These are phyloP conservation scores for Mycena polygramma DNA, from an alignment of 768 basidiomycete genomes.

Conservation along the genomic window DNA sequence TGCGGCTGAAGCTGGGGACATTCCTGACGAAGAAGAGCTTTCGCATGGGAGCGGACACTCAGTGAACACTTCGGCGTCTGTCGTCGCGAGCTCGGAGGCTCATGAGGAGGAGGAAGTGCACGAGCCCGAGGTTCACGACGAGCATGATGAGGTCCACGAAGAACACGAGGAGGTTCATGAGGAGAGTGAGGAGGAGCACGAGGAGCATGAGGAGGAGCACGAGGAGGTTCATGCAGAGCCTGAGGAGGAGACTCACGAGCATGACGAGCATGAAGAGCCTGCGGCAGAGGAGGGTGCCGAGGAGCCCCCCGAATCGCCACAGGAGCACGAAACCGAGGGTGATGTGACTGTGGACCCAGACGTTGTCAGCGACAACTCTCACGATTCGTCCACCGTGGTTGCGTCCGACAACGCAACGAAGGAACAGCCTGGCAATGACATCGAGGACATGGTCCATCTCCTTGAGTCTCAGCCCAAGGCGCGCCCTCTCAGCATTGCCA, in stretches of 20 bases:
- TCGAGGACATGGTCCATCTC: conserved; percentile 77
- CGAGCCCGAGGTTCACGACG: conserved; percentile 41
- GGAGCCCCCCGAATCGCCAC: conserved; percentile 43
- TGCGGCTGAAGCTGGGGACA: conserved; percentile 25
- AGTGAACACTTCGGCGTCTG: neutral
- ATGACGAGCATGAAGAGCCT: conserved; percentile 30
- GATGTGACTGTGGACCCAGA: conserved; percentile 30
- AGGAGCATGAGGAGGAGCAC: conserved; percentile 42
- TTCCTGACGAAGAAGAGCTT: conserved; percentile 33
- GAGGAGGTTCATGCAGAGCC: conserved; percentile 35
- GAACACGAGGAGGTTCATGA: conserved; percentile 31
- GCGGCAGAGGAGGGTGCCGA: conserved; percentile 31
- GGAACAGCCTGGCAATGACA: conserved; percentile 52
- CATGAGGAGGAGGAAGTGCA: conserved; percentile 29
- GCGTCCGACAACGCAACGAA: conserved; percentile 35
- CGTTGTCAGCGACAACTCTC: conserved; percentile 34
- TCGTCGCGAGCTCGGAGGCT: neutral
- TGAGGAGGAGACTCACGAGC: conserved; percentile 30
- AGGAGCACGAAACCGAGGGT: conserved; percentile 37
- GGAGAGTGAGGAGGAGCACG: conserved; percentile 32
- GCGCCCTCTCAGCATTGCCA: conserved; percentile 57
- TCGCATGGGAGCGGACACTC: conserved; percentile 31
- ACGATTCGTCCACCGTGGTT: conserved; percentile 28
- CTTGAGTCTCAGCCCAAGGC: conserved; percentile 65
- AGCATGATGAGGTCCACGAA: conserved; percentile 17